Base-by-base conservation (phyloP, 2,329 filamentous ascomycete species). In the Thermoascus crustaceus region DNA sequence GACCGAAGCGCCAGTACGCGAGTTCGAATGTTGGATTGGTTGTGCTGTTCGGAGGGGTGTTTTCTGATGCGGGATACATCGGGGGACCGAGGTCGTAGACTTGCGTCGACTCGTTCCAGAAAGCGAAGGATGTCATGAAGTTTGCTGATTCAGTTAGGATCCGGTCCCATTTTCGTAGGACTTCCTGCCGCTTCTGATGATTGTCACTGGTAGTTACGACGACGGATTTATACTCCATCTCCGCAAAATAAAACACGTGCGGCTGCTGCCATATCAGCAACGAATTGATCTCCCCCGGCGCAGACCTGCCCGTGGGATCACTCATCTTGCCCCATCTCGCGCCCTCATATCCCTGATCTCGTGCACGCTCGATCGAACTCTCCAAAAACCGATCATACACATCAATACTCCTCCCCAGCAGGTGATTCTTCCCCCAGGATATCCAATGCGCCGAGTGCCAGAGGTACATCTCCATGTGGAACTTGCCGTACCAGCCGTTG, bases 201-300 rank as follows among this genome's bases (percentile, higher is more conserved):
- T 20, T 6, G 17, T 11, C n/a, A 10, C 29, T 21, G 16, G n/a
- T 35, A 5, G 55, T 61, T 0, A 69, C 65, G 34, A 60, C 66
- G 0, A 61, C 61, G 14, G 69, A n/a, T n/a, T 27, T 61, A 46
- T 71, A 76, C 46, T 75, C 69, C 11, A 69, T 54, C 49, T 76
- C 73, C 0, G 75, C 75, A 45, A 78, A 74, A 47, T 73, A 75
- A 63, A 78, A 71, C 0, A 70, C 64, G 48, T 79, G 75, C 5
- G 73, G 74, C 45, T 78, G 75, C 45, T 79, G 75, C 75, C 75
- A 79, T 38, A 78, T 72, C 3, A 80, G 57, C 1, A 79, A 57
- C 7, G 67, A 69, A 49, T 79, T 79, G 49, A 78, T 78, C 42
- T 75, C 70, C 2, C 76, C 75, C 1, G 75, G 74, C 1, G 73